A percentile compares a stretch with the other conserved stretches of the same genome.
These are phyloP conservation scores for Magnaporthiopsis incrustans DNA, from an alignment of 2,329 filamentous ascomycete genomes.

Conservation along the genomic window DNA sequence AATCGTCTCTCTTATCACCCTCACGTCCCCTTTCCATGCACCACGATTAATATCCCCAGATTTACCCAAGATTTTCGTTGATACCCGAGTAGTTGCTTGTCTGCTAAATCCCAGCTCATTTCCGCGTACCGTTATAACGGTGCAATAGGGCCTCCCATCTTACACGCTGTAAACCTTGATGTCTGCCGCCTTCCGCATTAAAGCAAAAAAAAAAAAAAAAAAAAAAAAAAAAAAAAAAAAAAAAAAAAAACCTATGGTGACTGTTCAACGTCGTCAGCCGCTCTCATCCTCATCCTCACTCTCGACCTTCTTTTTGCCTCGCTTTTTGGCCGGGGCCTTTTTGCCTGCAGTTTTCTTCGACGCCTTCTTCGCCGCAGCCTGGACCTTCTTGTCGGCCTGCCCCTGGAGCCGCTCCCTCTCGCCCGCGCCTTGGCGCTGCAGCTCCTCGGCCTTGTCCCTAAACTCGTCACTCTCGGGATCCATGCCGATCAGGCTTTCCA, in stretches of 20 bases:
- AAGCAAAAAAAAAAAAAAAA: background rate
- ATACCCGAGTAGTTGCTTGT: background rate
- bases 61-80: background rate
- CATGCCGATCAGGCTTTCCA: slow-evolving; percentile 82
- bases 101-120: background rate
- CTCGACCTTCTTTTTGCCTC: slow-evolving; percentile 22
- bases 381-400: slow-evolving; percentile 68
- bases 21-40: too few species aligned
- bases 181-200: background rate
- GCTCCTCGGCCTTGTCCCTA: slow-evolving; percentile 48
- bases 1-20: too few species aligned
- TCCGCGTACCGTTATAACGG: too few species aligned
- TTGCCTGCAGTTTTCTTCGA: slow-evolving; percentile 21
- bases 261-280: background rate
- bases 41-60: background rate
- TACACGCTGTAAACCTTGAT: background rate
- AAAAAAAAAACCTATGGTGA: background rate
- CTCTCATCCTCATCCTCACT: slow-evolving; percentile 11
- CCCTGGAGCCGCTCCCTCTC: slow-evolving; percentile 71
- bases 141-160: too few species aligned
- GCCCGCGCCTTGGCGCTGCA: slow-evolving; percentile 59
- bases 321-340: slow-evolving; percentile 21
- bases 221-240: too few species aligned
- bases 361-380: slow-evolving; percentile 44
- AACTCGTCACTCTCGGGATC: slow-evolving; percentile 71